These are phyloP conservation scores for Phytophthora syringae DNA, from an alignment of 352 stramenopile genomes.

Conservation along the genomic window DNA sequence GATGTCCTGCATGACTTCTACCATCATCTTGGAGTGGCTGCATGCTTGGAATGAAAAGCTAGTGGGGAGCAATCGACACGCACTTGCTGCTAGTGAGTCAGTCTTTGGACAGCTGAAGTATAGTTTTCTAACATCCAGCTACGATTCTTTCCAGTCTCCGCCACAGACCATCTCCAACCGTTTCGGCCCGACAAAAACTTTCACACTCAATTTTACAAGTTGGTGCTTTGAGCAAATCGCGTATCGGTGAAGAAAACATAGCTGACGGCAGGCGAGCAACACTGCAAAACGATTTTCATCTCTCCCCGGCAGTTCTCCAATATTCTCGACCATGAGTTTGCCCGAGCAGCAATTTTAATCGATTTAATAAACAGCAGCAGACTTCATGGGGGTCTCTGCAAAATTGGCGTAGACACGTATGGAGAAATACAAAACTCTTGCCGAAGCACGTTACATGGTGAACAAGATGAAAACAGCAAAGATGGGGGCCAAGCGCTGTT, in stretches of 20 bases:
- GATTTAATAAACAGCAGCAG: too few species aligned
- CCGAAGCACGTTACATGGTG: too few species aligned
- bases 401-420: too few species aligned
- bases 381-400: too few species aligned
- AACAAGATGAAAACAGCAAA: too few species aligned
- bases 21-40: constrained; percentile 17
- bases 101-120: constrained; percentile 4
- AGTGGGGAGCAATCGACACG: constrained; percentile 8
- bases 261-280: not conserved
- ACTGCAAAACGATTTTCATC: too few species aligned
- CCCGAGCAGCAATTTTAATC: too few species aligned
- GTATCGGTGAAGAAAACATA: not conserved
- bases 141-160: constrained; percentile 8
- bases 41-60: constrained; percentile 15
- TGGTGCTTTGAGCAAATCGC: constrained; percentile 8
- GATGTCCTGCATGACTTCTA: constrained; percentile 15
- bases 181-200: constrained; percentile 25
- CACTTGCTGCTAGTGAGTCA: constrained; percentile 24
- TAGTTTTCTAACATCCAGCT: constrained; percentile 22
- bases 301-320: too few species aligned
- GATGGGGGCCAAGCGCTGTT: too few species aligned
- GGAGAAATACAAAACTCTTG: too few species aligned
- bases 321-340: too few species aligned
- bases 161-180: constrained; percentile 14
- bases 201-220: constrained; percentile 18